Evolutionary conservation across 1,284 basidiomycete species (phyloP).

Genomic region (Ustilago shanxiensis): DNA sequence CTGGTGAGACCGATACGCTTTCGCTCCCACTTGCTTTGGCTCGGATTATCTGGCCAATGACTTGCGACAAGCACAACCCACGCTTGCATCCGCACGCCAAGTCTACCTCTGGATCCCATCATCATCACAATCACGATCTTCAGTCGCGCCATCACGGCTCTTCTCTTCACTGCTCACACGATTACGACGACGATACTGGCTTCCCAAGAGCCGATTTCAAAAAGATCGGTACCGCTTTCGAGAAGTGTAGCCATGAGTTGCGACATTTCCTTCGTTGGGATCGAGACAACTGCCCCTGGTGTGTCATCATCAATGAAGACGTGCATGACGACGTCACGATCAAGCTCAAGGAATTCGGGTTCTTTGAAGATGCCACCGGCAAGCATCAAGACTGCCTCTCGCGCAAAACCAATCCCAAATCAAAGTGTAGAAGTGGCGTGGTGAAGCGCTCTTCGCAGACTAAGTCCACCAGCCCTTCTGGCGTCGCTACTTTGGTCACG

Average conservation of each 20-base stretch:
- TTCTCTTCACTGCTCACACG: slow-evolving; percentile 2
- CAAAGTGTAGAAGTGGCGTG: slow-evolving; percentile 7
- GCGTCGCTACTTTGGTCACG: neutral
- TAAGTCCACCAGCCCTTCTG: neutral
- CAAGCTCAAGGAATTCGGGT: slow-evolving; percentile 15
- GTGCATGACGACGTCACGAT: neutral
- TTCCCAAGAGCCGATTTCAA: neutral
- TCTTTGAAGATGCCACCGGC: slow-evolving; percentile 15
- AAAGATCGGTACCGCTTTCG: slow-evolving; percentile 15
- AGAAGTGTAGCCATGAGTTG: slow-evolving; percentile 17
- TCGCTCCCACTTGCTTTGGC: neutral
- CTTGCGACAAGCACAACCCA: neutral
- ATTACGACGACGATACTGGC: neutral
- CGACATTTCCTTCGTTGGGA: slow-evolving; percentile 10
- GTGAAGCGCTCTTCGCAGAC: neutral
- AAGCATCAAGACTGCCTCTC: slow-evolving; percentile 1
- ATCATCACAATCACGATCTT: neutral
- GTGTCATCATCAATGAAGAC: neutral
- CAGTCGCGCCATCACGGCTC: neutral
- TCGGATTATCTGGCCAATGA: slow-evolving; percentile 2
- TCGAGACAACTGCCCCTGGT: neutral
- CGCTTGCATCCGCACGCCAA: neutral
- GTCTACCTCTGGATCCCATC: neutral
- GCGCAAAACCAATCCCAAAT: slow-evolving; percentile 4
- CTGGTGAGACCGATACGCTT: slow-evolving; percentile 1